A percentile compares a stretch with the other conserved stretches of the same genome.
These are phyloP conservation scores for Spinellus fusiger DNA, from an alignment of 192 early-diverging fungal species.

Conservation along the genomic window DNA sequence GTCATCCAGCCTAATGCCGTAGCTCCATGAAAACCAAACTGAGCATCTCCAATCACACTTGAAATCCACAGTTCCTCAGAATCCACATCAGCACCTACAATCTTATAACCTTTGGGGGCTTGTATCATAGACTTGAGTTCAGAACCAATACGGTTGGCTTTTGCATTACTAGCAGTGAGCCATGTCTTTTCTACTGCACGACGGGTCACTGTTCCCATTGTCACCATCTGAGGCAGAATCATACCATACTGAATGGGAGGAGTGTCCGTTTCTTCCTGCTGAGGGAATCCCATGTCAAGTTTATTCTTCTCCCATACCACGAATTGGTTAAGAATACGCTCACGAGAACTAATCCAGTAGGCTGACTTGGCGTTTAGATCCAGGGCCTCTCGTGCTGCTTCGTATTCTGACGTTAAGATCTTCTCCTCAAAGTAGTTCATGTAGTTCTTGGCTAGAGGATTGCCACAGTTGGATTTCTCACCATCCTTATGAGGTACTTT, in stretches of 20 bases:
- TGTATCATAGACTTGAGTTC: conserved; percentile 87
- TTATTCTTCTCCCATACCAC: conserved; percentile 65
- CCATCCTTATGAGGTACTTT: conserved; percentile 87
- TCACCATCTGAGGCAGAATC: conserved; percentile 84
- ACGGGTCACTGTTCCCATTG: conserved; percentile 96
- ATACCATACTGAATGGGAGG: conserved; percentile 47
- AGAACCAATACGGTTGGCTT: conserved; percentile 82
- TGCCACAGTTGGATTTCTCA: conserved; percentile 70
- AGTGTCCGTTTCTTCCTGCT: conserved; percentile 4
- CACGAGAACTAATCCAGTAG: conserved; percentile 88
- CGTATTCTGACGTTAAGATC: conserved; percentile 64
- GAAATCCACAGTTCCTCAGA: conserved; percentile 97
- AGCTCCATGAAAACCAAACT: conserved; percentile 87
- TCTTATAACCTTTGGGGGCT: conserved; percentile 75
- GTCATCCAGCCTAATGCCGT: conserved; percentile 98
- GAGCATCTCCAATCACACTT: conserved; percentile 87
- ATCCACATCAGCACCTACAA: conserved; percentile 97
- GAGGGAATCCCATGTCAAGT: conserved; percentile 38
- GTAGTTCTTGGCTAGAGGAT: conserved; percentile 83
- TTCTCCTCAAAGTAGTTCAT: conserved; percentile 73
- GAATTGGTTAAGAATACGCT: conserved; percentile 79
- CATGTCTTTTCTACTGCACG: conserved; percentile 89
- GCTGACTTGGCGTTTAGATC: conserved; percentile 71
- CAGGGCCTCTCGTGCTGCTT: conserved; percentile 71
- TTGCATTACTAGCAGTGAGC: conserved; percentile 94